Conservation (phyloP, 257 asterid species). For the Forsythia viridissima region DNA sequence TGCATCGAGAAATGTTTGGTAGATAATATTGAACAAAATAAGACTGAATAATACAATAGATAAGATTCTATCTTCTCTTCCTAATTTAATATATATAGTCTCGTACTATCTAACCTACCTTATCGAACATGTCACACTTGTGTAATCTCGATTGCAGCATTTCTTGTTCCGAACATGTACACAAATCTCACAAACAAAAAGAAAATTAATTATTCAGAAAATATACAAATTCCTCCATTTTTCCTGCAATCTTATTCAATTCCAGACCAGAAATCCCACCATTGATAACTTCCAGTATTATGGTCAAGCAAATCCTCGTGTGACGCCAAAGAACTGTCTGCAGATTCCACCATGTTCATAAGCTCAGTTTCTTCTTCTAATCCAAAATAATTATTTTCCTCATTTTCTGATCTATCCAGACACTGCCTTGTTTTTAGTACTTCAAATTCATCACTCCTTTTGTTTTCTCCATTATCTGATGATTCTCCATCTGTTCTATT, state of each 20-base stretch:
- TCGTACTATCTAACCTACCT: not conserved
- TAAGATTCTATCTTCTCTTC: not conserved
- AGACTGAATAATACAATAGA: not conserved
- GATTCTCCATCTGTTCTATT: conserved; percentile 18
- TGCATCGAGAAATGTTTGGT: not conserved
- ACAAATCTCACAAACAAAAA: not conserved
- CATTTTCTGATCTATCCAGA: conserved; percentile 23
- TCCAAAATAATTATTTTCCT: conserved; percentile 29
- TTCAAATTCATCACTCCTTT: conserved; percentile 11
- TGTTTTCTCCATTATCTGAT: not conserved
- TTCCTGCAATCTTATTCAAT: not conserved
- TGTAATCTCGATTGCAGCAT: not conserved
- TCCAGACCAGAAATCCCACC: conserved; percentile 64
- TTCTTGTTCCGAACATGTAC: not conserved
- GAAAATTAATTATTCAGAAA: not conserved
- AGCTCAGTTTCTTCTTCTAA: conserved; percentile 30
- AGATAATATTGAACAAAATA: not conserved
- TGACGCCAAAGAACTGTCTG: conserved; percentile 34
- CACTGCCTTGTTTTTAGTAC: conserved; percentile 11
- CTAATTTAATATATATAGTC: not conserved
- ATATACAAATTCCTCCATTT: not conserved
- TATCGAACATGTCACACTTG: not conserved
- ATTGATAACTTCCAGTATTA: conserved; percentile 35
- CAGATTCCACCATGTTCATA: conserved; percentile 27
- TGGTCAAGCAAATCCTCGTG: conserved; percentile 47